Percentiles rank a stretch among this genome's conserved stretches.
Evolutionary conservation across 768 basidiomycete species (phyloP).

Genomic region (Macrolepiota dolichaula): DNA sequence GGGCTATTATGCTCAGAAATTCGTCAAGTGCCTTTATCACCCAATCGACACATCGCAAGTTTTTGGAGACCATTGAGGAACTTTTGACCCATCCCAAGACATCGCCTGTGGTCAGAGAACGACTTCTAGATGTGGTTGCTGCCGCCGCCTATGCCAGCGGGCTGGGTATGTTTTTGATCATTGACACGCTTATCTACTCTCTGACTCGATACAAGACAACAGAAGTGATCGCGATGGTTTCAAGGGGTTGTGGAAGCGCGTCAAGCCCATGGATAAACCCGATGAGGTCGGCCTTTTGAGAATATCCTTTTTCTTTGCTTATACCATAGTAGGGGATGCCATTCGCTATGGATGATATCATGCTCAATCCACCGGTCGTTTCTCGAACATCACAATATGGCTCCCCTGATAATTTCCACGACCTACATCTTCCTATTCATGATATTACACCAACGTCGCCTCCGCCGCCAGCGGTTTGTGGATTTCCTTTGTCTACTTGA

Average conservation of each 20-base stretch:
- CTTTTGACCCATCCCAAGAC: conserved; percentile 60
- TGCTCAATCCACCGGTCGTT: conserved; percentile 67
- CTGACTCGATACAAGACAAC: conserved; percentile 15
- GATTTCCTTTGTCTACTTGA: not conserved
- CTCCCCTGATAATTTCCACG: conserved; percentile 35
- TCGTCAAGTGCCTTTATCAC: conserved; percentile 67
- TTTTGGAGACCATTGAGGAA: conserved; percentile 76
- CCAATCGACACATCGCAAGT: conserved; percentile 72
- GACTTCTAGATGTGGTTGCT: conserved; percentile 76
- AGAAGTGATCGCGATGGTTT: conserved; percentile 45
- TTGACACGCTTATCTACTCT: not conserved
- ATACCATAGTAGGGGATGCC: conserved; percentile 55
- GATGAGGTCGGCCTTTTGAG: conserved; percentile 54
- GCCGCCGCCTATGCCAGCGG: conserved; percentile 75
- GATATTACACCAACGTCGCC: conserved; percentile 24
- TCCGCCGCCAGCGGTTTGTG: conserved; percentile 19
- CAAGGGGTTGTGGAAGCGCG: conserved; percentile 72
- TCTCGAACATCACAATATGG: conserved; percentile 34
- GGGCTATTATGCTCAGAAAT: conserved; percentile 90
- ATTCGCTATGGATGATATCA: conserved; percentile 73
- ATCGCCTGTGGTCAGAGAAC: conserved; percentile 76
- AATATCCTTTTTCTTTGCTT: not conserved
- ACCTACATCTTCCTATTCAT: conserved; percentile 26
- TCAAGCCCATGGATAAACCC: conserved; percentile 78
- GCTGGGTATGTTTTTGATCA: conserved; percentile 22